Evolutionary conservation across 2,329 filamentous ascomycete genomes (phyloP), one percentile per base, ranked within the genome.

Genomic region (Davidsoniella virescens): DNA sequence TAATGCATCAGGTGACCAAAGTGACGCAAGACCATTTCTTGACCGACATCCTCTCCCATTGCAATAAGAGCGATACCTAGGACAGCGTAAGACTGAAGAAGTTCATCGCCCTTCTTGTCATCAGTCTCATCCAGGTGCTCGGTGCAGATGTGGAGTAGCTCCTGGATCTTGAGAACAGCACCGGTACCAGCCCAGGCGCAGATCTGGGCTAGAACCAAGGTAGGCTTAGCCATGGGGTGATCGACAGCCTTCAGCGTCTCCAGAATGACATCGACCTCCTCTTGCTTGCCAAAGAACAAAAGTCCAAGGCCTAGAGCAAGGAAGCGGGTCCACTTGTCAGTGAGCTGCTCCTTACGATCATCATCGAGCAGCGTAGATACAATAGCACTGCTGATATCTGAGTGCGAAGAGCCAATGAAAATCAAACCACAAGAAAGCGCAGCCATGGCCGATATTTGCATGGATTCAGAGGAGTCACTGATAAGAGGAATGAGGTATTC

Each of bases 1-100:
- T 98, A 98, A 69, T 98, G 92, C 92, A 98, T 98, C 54, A 98
- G 73, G 64, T 98, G 92, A 46, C 88, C 92, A 59, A 98, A 96
- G 62, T 95, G 92, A 52, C 92, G 83, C 39, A 98, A 75, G 9
- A 96, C 88, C 92, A 98, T 98, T 63, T 98, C 92, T 64, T 98
- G 92, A 4, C 93, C 93, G 51, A 98, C 82, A 53, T 98, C 93
- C 64, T 98, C 92, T 54, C 92, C 92, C 92, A 98, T 98, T 14
- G 90, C 83, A 52, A 98, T 92, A 50, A 98, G 71, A 10, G 87
- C 90, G 52, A 98, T 80, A 58, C 92, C 93, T 52, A 98, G 75
- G 2, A 98, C 90, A 51, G 92, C 92, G 62, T 98, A 98, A 3
- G 88, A 84, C 65, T 98, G 93, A 44, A 95, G 79, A 50, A 98